Percentiles rank a stretch among this genome's conserved stretches.
Conservation (phyloP, 768 basidiomycete genomes). For the Rhodotorula taiwanensis region DNA sequence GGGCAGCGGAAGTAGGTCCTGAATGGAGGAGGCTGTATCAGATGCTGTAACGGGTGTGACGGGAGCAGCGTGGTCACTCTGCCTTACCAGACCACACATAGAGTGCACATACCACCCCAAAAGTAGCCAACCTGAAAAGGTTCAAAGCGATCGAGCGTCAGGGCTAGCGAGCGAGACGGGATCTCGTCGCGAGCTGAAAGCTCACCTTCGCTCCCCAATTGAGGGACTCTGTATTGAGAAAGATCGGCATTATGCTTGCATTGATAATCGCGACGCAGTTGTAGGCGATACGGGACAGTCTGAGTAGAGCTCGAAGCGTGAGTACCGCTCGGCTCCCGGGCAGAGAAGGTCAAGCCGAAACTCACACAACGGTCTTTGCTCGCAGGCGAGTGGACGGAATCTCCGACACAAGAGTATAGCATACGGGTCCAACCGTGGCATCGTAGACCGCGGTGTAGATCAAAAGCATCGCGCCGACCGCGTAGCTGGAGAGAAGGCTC, state of each 20-base stretch:
- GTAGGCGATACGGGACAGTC: constrained; percentile 23
- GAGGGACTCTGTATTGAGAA: background rate
- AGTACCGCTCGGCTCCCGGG: background rate
- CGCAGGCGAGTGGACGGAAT: constrained; percentile 43
- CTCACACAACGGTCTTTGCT: constrained; percentile 44
- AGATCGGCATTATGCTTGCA: constrained; percentile 33
- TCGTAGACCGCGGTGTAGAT: constrained; percentile 41
- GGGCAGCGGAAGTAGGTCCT: constrained; percentile 38
- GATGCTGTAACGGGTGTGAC: no score
- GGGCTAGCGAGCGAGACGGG: no score
- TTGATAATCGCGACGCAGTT: constrained; percentile 37
- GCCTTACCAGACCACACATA: constrained; percentile 6
- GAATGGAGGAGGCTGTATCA: background rate
- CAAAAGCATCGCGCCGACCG: constrained; percentile 44
- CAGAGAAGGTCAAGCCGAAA: constrained; percentile 27
- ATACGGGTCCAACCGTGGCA: constrained; percentile 17
- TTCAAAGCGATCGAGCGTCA: no score
- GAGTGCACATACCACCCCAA: constrained; percentile 34
- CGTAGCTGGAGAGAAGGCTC: constrained; percentile 30
- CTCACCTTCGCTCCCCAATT: constrained; percentile 35
- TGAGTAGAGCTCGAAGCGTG: background rate
- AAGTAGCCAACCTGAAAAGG: constrained; percentile 43
- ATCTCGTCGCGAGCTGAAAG: no score
- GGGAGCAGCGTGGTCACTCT: no score
- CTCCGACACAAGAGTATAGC: constrained; percentile 32